Evolutionary conservation across 2,329 filamentous ascomycete species (phyloP), one percentile per base, ranked within the genome.

Genomic region (Hypoxylon sp.): DNA sequence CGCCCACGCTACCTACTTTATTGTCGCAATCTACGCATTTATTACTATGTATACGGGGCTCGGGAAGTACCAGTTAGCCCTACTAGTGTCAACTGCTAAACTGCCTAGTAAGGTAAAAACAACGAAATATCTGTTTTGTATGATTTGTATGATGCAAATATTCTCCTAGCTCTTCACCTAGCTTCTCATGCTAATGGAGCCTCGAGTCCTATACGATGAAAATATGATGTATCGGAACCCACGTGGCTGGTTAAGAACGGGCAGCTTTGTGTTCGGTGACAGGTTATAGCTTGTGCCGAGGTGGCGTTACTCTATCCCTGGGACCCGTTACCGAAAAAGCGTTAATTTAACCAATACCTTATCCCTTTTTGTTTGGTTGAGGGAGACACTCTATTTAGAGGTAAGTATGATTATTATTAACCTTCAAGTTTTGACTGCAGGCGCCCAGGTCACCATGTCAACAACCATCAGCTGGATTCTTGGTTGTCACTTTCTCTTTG

Each of bases 91-190:
- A 17, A 22, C 33, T 48, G 54, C 30, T 50, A 37, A 25, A 11
- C 25, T 48, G 49, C 35, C 27, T 42, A 37, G n/a, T 22, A 56
- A 13, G 48, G 40, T 60, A 60, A 57, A 44, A 44, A 66, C 40
- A 42, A 44, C 14, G 31, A 44, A 30, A 57, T 51, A 31, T 3
- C 30, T 22, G 8, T 37, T 31, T 35, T 7, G 54, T 44, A 64
- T 68, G 62, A 68, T 70, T 35, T 7, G 54, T 44, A 64, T 68
- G 62, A 68, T 70, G 53, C 50, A 50, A 68, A 60, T 66, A 71
- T 44, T 61, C 58, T 60, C 62, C 62, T 71, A 71, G 68, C 30
- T 59, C 35, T 42, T 5, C n/a, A 48, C 25, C 25, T 27, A 27
- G 25, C 25, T 5, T 5, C 25, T 27, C 25, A 3, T 49, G 20